These are phyloP conservation scores for Schizosaccharomyces pombe DNA, from an alignment of 805 yeast genomes.

Conservation along the genomic window DNA sequence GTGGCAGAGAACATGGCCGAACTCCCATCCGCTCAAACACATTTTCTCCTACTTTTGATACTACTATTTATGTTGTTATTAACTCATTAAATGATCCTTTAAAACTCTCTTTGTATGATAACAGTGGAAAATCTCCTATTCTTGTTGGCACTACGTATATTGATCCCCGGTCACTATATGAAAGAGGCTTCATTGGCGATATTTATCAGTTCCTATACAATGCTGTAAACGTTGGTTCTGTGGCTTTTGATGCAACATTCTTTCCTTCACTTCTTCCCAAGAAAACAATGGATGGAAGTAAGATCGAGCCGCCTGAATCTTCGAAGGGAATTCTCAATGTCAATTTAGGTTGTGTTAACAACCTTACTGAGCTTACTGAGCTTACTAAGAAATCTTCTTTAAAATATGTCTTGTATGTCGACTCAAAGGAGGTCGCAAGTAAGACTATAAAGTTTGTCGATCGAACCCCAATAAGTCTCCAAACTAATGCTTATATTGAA, in stretches of 20 bases:
- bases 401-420: background rate
- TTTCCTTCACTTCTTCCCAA: constrained; percentile 41
- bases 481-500: background rate
- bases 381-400: background rate
- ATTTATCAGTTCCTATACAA: constrained; percentile 46
- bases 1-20: constrained; percentile 31
- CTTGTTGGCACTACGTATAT: constrained; percentile 53
- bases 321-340: constrained; percentile 77
- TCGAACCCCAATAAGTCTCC: background rate
- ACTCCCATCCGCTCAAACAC: constrained; percentile 50
- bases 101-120: constrained; percentile 45
- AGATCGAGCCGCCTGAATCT: constrained; percentile 68
- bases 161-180: constrained; percentile 43
- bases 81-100: constrained; percentile 66
- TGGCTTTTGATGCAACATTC: constrained; percentile 45
- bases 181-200: constrained; percentile 23
- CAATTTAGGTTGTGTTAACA: constrained; percentile 41
- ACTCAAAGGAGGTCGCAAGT: background rate
- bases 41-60: constrained; percentile 59
- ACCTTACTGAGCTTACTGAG: constrained; percentile 10
- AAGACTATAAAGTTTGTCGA: background rate
- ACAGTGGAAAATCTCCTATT: constrained; percentile 58
- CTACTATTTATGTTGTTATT: constrained; percentile 46
- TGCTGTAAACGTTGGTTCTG: constrained; percentile 59
- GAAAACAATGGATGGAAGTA: constrained; percentile 51